Conservation (phyloP, 2,329 filamentous ascomycete genomes). For the Trichoderma brevicompactum region DNA sequence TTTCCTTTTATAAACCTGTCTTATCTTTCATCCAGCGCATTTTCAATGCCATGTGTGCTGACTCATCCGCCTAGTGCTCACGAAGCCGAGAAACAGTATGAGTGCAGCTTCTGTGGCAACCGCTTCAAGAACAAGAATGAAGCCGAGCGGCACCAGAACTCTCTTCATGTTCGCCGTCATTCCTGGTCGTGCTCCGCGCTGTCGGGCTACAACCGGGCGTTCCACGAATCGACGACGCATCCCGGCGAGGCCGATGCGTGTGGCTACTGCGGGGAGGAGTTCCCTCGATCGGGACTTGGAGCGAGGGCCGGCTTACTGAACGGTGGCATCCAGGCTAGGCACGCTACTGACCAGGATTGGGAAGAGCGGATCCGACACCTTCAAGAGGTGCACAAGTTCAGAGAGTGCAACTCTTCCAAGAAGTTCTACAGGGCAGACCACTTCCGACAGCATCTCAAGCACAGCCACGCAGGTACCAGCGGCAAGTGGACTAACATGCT, state of each 20-base stretch:
- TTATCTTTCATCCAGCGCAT: not conserved
- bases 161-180: constrained; percentile 86
- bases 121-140: constrained; percentile 99
- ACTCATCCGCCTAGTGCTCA: constrained; percentile 65
- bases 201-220: constrained; percentile 76
- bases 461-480: constrained; percentile 93
- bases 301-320: constrained; percentile 41
- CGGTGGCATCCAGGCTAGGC: constrained; percentile 46
- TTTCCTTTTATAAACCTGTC: not conserved
- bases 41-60: not conserved
- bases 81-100: constrained; percentile 95
- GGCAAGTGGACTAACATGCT: constrained; percentile 99
- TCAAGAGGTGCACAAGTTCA: constrained; percentile 91
- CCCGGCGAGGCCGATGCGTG: constrained; percentile 77
- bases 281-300: constrained; percentile 57
- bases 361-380: constrained; percentile 84
- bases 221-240: constrained; percentile 75
- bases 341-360: constrained; percentile 82
- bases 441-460: constrained; percentile 96
- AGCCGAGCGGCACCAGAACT: constrained; percentile 94
- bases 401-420: constrained; percentile 97
- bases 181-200: constrained; percentile 97
- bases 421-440: constrained; percentile 98
- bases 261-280: constrained; percentile 95
- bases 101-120: constrained; percentile 89